A percentile compares a stretch with the other conserved stretches of the same genome.
Conservation (phyloP, 768 basidiomycete genomes). For the Russula vinacea region DNA sequence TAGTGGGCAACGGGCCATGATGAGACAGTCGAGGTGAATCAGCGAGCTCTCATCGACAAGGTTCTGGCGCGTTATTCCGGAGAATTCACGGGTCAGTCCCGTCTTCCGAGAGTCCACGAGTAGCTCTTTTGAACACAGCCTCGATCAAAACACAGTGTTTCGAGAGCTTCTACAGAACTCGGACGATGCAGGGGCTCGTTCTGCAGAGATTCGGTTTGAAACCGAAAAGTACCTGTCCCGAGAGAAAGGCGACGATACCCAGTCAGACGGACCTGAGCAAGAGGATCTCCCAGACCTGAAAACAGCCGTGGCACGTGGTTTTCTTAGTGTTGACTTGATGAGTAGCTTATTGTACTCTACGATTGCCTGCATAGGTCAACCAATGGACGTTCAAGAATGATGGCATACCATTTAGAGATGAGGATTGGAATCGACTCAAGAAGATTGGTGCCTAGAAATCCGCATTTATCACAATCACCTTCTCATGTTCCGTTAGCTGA, state of each 20-base stretch:
- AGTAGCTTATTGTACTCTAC: neutral
- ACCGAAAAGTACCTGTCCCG: conserved; percentile 50
- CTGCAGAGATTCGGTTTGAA: conserved; percentile 78
- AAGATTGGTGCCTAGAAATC: conserved; percentile 62
- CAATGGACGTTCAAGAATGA: conserved; percentile 89
- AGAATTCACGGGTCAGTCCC: conserved; percentile 72
- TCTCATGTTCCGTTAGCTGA: conserved; percentile 51
- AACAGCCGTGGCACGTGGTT: conserved; percentile 49
- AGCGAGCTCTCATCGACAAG: conserved; percentile 95
- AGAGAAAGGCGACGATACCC: conserved; percentile 30
- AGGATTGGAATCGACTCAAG: conserved; percentile 87
- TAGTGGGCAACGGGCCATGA: conserved; percentile 63
- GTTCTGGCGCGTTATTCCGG: conserved; percentile 94
- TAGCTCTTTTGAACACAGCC: neutral
- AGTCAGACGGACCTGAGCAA: conserved; percentile 2
- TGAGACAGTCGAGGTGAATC: conserved; percentile 88
- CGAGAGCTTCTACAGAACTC: conserved; percentile 94
- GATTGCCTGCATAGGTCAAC: conserved; percentile 48
- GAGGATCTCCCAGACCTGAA: conserved; percentile 59
- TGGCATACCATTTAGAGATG: conserved; percentile 73
- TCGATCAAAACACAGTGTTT: conserved; percentile 46
- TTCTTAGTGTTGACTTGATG: neutral
- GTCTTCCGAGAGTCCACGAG: neutral
- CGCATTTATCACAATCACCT: neutral
- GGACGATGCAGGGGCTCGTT: conserved; percentile 78